Conservation (phyloP, 208 protist genomes). For the Leishmania lainsoni region DNA sequence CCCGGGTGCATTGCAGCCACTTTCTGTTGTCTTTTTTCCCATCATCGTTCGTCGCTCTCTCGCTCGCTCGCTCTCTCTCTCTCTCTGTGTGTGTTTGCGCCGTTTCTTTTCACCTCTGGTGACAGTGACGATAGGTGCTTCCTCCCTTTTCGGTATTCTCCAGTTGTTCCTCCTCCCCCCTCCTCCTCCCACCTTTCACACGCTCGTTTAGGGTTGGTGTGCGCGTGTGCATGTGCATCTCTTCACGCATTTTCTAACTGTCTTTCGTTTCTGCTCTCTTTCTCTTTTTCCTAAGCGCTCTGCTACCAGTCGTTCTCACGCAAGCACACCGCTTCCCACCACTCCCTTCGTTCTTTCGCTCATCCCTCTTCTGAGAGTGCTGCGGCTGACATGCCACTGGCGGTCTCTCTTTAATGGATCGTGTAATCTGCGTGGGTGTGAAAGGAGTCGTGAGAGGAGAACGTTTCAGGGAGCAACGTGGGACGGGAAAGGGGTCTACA, state of each 20-base stretch:
- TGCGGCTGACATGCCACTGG: background rate
- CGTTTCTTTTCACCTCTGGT: background rate
- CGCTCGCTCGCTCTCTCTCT: background rate
- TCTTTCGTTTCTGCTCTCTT: constrained; percentile 10
- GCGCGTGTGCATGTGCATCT: background rate
- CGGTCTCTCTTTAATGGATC: background rate
- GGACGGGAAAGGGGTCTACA: background rate
- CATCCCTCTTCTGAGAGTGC: background rate
- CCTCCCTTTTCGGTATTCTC: background rate
- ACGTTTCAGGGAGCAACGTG: background rate
- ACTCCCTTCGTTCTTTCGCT: background rate
- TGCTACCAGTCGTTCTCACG: too few species aligned
- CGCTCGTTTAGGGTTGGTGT: constrained; percentile 1
- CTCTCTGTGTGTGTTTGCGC: background rate
- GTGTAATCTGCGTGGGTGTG: background rate
- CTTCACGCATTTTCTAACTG: background rate
- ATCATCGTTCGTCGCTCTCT: background rate
- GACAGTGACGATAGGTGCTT: background rate
- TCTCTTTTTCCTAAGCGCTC: constrained; percentile 2
- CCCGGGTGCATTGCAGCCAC: background rate
- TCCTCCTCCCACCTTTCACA: constrained; percentile 4
- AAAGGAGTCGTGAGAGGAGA: background rate
- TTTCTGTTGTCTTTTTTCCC: constrained; percentile 1
- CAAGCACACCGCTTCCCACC: too few species aligned
- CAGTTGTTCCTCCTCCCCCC: background rate